Evolutionary conservation across 2,329 filamentous ascomycete species (phyloP).

Genomic region (Curvularia sp.): DNA sequence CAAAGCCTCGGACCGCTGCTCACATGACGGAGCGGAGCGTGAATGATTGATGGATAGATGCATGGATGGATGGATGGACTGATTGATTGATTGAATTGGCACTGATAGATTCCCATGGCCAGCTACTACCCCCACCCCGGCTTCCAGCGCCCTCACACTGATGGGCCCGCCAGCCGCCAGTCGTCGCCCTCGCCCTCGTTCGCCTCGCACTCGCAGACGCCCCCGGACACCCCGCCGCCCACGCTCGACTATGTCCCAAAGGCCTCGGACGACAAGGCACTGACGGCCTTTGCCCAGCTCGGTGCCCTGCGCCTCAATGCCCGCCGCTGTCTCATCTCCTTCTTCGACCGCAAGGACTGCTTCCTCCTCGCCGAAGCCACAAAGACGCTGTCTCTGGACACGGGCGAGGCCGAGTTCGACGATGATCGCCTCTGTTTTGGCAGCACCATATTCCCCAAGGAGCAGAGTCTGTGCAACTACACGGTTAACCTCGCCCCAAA

Average conservation of each 20-base stretch:
- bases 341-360: conserved; percentile 50
- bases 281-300: conserved; percentile 50
- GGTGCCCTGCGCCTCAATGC: conserved; percentile 49
- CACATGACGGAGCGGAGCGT: not conserved
- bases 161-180: conserved; percentile 27
- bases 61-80: too few species aligned
- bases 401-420: conserved; percentile 34
- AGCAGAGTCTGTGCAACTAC: conserved; percentile 45
- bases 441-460: conserved; percentile 43
- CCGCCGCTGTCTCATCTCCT: conserved; percentile 48
- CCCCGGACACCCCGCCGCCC: conserved; percentile 22
- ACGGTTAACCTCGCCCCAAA: conserved; percentile 42
- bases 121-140: conserved; percentile 32
- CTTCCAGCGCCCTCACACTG: conserved; percentile 37
- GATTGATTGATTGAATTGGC: not conserved
- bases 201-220: conserved; percentile 21
- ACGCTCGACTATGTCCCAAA: conserved; percentile 16
- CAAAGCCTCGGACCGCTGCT: not conserved
- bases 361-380: conserved; percentile 50
- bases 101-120: conserved; percentile 6
- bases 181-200: conserved; percentile 25
- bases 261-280: conserved; percentile 45
- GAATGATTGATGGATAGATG: too few species aligned
- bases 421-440: conserved; percentile 47
- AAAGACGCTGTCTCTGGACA: conserved; percentile 38